Base-by-base conservation (phyloP, 2,329 filamentous ascomycete genomes). In the Exophiala spinifera region DNA sequence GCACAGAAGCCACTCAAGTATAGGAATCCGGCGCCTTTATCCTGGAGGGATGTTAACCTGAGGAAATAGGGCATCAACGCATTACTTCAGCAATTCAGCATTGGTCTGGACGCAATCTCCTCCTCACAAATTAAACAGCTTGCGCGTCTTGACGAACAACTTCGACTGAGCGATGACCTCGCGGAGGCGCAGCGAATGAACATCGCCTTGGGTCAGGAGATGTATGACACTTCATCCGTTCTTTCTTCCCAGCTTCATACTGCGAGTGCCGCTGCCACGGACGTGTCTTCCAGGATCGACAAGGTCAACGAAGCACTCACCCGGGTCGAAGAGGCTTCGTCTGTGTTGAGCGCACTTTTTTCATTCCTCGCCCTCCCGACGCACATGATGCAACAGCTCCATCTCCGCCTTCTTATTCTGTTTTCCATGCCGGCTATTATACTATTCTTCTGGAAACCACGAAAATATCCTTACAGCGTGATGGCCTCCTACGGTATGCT, bases 221-320 rank as follows among this genome's bases (percentile, higher is more conserved):
- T 60, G 25, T 48, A 37, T 21, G 48, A 49, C 31, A 49, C 42
- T 13, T 51, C 57, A 6, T 21, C 25, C 15, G 49, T 43, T n/a
- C 28, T 60, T n/a, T 51, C 55, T 25, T 53, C 49, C 4, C 49
- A 60, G 33, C 51, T 60, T 17, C 49, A 57, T 20, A 51, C 28
- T 50, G 57, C 57, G 19, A 47, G 17, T 23, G 19, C 40, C 25
- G 49, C 45, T 2, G 57, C 57, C n/a, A 49, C 46, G 10, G 45
- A 46, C 23, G 50, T 60, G 17, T 55, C 52, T 20, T 42, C 14
- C n/a, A 55, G 44, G 15, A 44, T 60, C 20, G 54, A 60, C 36
- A 51, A 49, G 31, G 57, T 60, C 45, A 57, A 60, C 17, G 49
- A 57, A 36, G 55, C 55, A 8, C 51, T 60, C 28, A 51, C 23